A percentile compares a stretch with the other conserved stretches of the same genome.
phyloP scores from a whole-genome alignment of 805 yeast genomes.

The Teunomyces kruisii region DNA sequence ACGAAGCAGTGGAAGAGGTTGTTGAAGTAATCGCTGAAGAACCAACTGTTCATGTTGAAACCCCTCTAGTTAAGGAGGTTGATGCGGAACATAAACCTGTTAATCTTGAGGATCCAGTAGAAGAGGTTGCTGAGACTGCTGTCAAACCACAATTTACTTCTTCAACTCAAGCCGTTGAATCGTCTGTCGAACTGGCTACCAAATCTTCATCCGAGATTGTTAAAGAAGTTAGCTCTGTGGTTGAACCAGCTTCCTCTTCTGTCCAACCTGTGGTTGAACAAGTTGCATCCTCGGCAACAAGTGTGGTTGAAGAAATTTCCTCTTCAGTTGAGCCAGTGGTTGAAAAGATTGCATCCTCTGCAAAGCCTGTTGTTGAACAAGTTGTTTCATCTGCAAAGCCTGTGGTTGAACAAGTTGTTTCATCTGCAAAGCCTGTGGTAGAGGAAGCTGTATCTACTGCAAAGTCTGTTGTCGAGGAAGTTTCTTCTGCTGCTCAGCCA shows the following conservation, averaged over 20 bases:
- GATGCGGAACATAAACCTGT: background rate
- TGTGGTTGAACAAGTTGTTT: slow-evolving; percentile 7
- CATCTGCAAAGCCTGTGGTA: too few relatives aligned
- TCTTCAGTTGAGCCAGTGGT: slow-evolving; percentile 1
- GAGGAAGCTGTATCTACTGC: slow-evolving; percentile 4
- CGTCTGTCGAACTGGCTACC: background rate
- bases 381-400: slow-evolving; percentile 7
- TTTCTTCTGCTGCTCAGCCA: background rate
- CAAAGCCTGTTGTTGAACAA: slow-evolving; percentile 5
- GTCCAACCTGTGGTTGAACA: background rate
- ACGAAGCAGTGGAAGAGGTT: background rate
- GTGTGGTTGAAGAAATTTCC: background rate
- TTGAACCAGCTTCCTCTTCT: background rate
- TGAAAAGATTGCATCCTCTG: background rate
- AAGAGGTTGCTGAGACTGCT: background rate
- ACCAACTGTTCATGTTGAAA: background rate
- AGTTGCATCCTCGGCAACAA: background rate
- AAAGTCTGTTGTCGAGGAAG: slow-evolving; percentile 1
- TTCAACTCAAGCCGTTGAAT: background rate
- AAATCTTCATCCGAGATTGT: background rate
- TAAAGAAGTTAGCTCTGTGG: slow-evolving; percentile 6
- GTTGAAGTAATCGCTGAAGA: slow-evolving; percentile 4
- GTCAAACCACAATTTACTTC: background rate
- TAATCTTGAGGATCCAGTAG: background rate
- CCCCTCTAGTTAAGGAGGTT: background rate